phyloP scores from a whole-genome alignment of 2,329 filamentous ascomycete species.

The Pseudogymnoascus sp. region DNA sequence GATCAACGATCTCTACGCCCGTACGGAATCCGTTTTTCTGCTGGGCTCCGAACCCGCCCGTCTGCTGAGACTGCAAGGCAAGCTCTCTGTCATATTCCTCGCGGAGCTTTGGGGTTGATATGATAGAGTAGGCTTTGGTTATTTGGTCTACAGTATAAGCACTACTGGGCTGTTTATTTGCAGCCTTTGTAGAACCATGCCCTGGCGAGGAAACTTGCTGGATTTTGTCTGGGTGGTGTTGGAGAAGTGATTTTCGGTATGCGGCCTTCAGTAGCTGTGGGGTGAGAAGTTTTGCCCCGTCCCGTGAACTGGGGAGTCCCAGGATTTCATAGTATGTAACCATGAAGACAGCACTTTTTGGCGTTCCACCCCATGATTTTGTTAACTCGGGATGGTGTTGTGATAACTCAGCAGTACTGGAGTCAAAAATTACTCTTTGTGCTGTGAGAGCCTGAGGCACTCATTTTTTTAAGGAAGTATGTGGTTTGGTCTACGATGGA shows the following conservation, averaged over 20 bases:
- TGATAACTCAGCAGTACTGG: neutral
- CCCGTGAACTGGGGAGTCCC: constrained; percentile 41
- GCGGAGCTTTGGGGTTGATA: constrained; percentile 43
- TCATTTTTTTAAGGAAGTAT: neutral
- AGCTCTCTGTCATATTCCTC: constrained; percentile 47
- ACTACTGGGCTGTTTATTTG: constrained; percentile 19
- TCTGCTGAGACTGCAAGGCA: constrained; percentile 24
- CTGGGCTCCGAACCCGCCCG: constrained; percentile 10
- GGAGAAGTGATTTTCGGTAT: constrained; percentile 56
- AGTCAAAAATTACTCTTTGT: neutral
- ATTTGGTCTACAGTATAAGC: constrained; percentile 55
- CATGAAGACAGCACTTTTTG: constrained; percentile 9
- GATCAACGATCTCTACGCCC: constrained; percentile 55
- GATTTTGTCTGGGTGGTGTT: constrained; percentile 57
- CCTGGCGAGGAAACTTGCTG: constrained; percentile 13
- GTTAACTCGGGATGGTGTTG: neutral
- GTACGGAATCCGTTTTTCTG: constrained; percentile 39
- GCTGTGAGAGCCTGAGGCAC: constrained; percentile 8
- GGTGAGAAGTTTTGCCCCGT: constrained; percentile 37
- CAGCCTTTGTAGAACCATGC: constrained; percentile 5
- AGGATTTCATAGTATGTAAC: constrained; percentile 55
- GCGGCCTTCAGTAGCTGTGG: constrained; percentile 49
- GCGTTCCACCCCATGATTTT: neutral
- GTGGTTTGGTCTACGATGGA: neutral
- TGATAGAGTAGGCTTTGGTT: constrained; percentile 47